Evolutionary conservation across 306 rosid species (phyloP).

Genomic region (Morella rubra): DNA sequence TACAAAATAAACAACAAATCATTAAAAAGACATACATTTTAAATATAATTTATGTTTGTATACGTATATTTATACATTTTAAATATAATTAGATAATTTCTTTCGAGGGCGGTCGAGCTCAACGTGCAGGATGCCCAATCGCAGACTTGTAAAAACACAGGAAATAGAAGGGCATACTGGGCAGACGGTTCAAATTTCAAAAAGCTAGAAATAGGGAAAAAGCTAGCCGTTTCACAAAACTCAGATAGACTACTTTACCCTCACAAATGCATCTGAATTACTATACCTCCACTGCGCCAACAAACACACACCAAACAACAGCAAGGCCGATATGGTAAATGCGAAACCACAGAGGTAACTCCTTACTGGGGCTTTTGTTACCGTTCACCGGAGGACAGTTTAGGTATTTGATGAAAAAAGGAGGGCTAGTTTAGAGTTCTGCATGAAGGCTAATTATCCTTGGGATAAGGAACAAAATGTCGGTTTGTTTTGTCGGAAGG

Average conservation of each 20-base stretch:
- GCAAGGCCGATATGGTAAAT: slow-evolving; percentile 1
- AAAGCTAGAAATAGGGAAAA: background rate
- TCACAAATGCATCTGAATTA: background rate
- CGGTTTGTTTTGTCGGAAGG: slow-evolving; percentile 29
- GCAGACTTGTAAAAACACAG: background rate
- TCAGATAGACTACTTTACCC: background rate
- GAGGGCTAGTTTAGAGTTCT: slow-evolving; percentile 13
- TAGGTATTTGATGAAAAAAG: background rate
- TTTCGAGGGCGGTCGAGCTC: too few relatives aligned
- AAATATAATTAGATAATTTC: too few relatives aligned
- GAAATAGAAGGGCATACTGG: slow-evolving; percentile 4
- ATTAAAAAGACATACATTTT: too few relatives aligned
- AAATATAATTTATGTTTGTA: too few relatives aligned
- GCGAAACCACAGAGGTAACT: background rate
- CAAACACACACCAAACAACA: background rate
- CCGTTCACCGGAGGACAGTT: background rate
- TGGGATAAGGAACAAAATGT: slow-evolving; percentile 13
- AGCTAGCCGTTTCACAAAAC: background rate
- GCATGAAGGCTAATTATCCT: background rate
- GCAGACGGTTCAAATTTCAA: slow-evolving; percentile 14
- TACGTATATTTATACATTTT: too few relatives aligned
- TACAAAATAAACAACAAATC: too few relatives aligned
- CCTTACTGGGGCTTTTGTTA: too few relatives aligned
- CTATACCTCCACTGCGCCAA: background rate
- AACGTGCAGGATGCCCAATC: background rate